Conservation (phyloP, 331 rosid species). For the Pyrus hybrid region DNA sequence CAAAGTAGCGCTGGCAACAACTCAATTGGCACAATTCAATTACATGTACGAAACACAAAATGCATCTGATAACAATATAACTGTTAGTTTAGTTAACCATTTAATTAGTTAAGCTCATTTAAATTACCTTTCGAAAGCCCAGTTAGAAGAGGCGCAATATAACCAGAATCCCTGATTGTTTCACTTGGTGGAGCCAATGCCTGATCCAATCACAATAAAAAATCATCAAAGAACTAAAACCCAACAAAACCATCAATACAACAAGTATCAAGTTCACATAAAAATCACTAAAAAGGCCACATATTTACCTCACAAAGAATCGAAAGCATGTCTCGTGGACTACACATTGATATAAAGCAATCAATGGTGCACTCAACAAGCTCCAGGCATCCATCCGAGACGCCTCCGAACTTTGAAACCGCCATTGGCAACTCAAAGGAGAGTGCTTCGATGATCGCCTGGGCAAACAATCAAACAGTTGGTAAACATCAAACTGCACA, state of each 20-base stretch:
- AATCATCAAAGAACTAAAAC: slow-evolving; percentile 22
- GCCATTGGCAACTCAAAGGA: slow-evolving; percentile 70
- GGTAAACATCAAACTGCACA: background rate
- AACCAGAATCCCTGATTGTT: slow-evolving; percentile 33
- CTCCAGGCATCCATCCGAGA: slow-evolving; percentile 55
- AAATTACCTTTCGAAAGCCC: slow-evolving; percentile 71
- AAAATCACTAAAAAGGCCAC: background rate
- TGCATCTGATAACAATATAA: background rate
- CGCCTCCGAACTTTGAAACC: slow-evolving; percentile 51
- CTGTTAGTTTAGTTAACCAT: too few relatives aligned
- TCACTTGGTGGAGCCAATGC: slow-evolving; percentile 44
- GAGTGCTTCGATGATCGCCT: slow-evolving; percentile 35
- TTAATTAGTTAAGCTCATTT: background rate
- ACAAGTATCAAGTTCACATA: background rate
- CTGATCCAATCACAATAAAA: slow-evolving; percentile 41
- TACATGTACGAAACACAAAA: background rate
- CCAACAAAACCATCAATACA: slow-evolving; percentile 6
- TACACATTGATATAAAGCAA: slow-evolving; percentile 45
- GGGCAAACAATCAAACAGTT: background rate
- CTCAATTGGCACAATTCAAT: background rate
- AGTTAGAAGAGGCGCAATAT: slow-evolving; percentile 43
- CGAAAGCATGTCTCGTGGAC: slow-evolving; percentile 80
- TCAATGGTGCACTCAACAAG: slow-evolving; percentile 47
- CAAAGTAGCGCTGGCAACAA: background rate
- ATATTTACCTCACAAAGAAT: slow-evolving; percentile 71